These are phyloP conservation scores for Fusarium caatingaense DNA, from an alignment of 2,329 filamentous ascomycete species.

Conservation along the genomic window DNA sequence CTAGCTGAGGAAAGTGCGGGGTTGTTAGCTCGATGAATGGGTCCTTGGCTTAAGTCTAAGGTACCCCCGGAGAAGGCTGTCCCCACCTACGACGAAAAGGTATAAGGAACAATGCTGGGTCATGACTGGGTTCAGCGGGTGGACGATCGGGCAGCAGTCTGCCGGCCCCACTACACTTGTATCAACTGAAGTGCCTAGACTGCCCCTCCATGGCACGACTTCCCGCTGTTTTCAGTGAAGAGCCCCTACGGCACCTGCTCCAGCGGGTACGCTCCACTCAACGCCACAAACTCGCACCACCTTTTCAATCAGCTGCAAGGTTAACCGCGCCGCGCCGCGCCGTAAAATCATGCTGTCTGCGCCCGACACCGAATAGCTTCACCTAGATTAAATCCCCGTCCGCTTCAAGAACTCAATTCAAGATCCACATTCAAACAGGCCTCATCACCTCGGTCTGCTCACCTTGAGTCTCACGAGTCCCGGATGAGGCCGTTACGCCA, in stretches of 20 bases:
- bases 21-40: slow-evolving; percentile 29
- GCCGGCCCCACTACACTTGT: slow-evolving; percentile 25
- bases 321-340: slow-evolving; percentile 20
- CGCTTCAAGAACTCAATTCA: slow-evolving; percentile 3
- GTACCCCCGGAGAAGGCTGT: slow-evolving; percentile 2
- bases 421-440: slow-evolving; percentile 40
- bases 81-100: not conserved
- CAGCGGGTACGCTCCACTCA: slow-evolving; percentile 28
- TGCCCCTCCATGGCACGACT: slow-evolving; percentile 20
- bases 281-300: slow-evolving; percentile 36
- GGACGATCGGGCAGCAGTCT: slow-evolving; percentile 32
- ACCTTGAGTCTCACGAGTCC: slow-evolving; percentile 37
- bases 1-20: slow-evolving; percentile 37
- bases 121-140: slow-evolving; percentile 13
- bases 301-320: slow-evolving; percentile 10
- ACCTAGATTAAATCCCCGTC: slow-evolving; percentile 27
- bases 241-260: slow-evolving; percentile 11
- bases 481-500: slow-evolving; percentile 45
- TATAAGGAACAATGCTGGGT: slow-evolving; percentile 27
- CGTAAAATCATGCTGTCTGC: slow-evolving; percentile 32
- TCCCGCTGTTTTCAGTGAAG: slow-evolving; percentile 33
- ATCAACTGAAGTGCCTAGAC: slow-evolving; percentile 19
- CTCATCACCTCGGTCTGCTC: slow-evolving; percentile 42
- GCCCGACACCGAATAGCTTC: slow-evolving; percentile 40
- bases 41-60: slow-evolving; percentile 18